Evolutionary conservation across 2,329 filamentous ascomycete species (phyloP).

Genomic region (Ascochyta lentis): DNA sequence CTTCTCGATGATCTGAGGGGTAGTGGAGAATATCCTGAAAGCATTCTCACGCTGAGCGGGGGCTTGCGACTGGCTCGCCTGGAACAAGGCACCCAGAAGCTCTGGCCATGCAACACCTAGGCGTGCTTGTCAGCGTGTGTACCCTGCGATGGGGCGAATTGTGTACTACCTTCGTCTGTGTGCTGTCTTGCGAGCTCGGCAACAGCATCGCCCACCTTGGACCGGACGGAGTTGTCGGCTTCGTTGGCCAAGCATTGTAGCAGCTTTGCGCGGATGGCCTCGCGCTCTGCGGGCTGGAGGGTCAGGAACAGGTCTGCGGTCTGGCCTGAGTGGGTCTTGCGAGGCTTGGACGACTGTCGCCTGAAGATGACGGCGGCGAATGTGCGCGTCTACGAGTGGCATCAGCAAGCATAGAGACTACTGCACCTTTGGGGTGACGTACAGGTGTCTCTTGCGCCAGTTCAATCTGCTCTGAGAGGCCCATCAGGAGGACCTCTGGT

Average conservation of each 20-base stretch:
- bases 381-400: slow-evolving; percentile 71
- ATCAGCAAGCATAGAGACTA: slow-evolving; percentile 10
- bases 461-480: slow-evolving; percentile 89
- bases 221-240: slow-evolving; percentile 75
- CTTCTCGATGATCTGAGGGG: slow-evolving; percentile 92
- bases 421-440: slow-evolving; percentile 42
- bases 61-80: slow-evolving; percentile 85
- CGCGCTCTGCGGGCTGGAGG: slow-evolving; percentile 73
- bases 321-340: slow-evolving; percentile 72
- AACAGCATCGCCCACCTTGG: slow-evolving; percentile 97
- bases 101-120: slow-evolving; percentile 88
- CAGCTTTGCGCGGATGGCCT: slow-evolving; percentile 82
- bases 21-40: slow-evolving; percentile 94
- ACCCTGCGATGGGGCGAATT: background rate
- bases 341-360: slow-evolving; percentile 86
- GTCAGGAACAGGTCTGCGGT: slow-evolving; percentile 86
- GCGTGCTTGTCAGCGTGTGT: background rate
- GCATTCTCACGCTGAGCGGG: slow-evolving; percentile 87
- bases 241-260: slow-evolving; percentile 79
- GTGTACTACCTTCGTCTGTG: slow-evolving; percentile 79
- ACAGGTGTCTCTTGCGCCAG: slow-evolving; percentile 76
- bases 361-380: slow-evolving; percentile 95
- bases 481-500: slow-evolving; percentile 91
- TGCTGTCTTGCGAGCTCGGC: slow-evolving; percentile 96
- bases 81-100: slow-evolving; percentile 83